phyloP scores from a whole-genome alignment of 192 early-diverging fungal genomes.

The Dispira parvispora region DNA sequence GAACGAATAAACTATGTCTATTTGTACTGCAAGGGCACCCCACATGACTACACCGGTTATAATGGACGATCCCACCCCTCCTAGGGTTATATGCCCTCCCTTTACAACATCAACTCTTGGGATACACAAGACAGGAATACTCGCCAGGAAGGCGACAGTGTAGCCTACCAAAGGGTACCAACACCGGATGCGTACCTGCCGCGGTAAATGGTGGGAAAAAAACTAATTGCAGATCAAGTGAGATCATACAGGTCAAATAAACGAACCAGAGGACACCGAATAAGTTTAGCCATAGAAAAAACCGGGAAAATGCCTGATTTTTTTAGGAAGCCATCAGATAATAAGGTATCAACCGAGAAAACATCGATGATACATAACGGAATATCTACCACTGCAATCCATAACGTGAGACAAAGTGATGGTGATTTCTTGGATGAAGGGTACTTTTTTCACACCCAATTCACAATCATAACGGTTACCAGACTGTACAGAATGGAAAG shows the following conservation, averaged over 20 bases:
- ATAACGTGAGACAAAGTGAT: conserved; percentile 1
- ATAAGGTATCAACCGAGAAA: not conserved
- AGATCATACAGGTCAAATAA: conserved; percentile 5
- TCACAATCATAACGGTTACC: not conserved
- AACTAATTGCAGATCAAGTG: conserved; percentile 4
- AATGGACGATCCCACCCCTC: no score
- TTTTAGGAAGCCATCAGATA: not conserved
- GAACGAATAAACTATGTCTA: not conserved
- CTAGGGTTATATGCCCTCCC: not conserved
- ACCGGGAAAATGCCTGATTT: not conserved
- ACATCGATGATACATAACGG: conserved; percentile 1
- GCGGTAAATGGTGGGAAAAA: conserved; percentile 8
- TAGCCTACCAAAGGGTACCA: conserved; percentile 2
- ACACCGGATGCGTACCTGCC: conserved; percentile 4
- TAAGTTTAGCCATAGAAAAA: not conserved
- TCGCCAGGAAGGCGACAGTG: not conserved
- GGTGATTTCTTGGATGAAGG: conserved; percentile 8
- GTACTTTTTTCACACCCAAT: conserved; percentile 10
- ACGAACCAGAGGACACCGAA: conserved; percentile 5
- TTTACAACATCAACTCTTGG: not conserved
- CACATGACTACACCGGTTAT: not conserved
- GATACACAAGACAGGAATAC: not conserved
- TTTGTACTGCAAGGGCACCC: not conserved
- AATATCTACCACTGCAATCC: conserved; percentile 3
- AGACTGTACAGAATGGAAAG: conserved; percentile 9